Conservation (phyloP, 352 stramenopile species). For the Elongisporangium prolatum region DNA sequence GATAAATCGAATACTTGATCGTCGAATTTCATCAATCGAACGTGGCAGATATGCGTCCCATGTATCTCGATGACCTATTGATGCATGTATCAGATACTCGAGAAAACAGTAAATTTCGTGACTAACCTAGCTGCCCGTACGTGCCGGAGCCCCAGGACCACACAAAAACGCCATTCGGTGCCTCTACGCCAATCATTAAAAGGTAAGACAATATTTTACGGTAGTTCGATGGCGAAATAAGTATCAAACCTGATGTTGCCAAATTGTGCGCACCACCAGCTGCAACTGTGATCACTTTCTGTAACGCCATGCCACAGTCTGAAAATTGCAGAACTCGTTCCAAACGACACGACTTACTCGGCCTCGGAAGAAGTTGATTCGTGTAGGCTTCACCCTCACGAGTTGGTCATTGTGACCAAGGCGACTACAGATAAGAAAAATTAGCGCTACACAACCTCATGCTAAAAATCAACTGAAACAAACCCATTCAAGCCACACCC, state of each 20-base stretch:
- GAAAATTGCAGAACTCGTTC: no score
- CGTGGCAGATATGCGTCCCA: slow-evolving; percentile 58
- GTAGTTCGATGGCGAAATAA: background rate
- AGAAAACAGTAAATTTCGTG: no score
- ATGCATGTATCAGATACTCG: no score
- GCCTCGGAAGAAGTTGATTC: slow-evolving; percentile 66
- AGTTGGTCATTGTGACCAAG: slow-evolving; percentile 62
- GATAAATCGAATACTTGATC: slow-evolving; percentile 51
- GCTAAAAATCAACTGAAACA: background rate
- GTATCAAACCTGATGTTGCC: slow-evolving; percentile 41
- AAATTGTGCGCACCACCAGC: slow-evolving; percentile 65
- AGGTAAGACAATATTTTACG: background rate
- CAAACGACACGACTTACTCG: slow-evolving; percentile 30
- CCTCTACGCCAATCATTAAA: slow-evolving; percentile 25
- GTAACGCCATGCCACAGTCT: slow-evolving; percentile 4
- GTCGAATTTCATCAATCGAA: slow-evolving; percentile 62
- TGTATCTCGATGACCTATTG: slow-evolving; percentile 59
- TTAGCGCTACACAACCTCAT: no score
- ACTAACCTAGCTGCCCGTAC: slow-evolving; percentile 63
- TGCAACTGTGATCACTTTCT: slow-evolving; percentile 69
- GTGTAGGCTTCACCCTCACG: slow-evolving; percentile 49
- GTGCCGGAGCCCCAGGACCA: slow-evolving; percentile 64
- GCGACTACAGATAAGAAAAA: slow-evolving; percentile 22
- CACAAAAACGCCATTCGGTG: slow-evolving; percentile 47
- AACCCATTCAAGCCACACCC: slow-evolving; percentile 62